phyloP scores from a whole-genome alignment of 495 filamentous ascomycete genomes.

The Darksidea phi region DNA sequence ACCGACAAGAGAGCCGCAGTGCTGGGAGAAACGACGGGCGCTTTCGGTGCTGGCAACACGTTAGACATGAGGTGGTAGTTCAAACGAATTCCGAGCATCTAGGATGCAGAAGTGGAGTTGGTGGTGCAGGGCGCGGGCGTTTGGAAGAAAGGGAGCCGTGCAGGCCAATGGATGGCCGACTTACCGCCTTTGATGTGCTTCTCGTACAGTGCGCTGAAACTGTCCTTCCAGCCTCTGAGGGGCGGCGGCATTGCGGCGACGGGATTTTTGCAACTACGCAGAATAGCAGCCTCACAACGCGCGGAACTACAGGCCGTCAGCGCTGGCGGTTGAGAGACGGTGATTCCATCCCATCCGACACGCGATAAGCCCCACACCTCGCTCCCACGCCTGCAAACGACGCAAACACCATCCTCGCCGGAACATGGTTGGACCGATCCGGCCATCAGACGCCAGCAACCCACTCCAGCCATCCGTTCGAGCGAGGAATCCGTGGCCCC shows the following conservation, averaged over 20 bases:
- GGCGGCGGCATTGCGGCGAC: constrained; percentile 46
- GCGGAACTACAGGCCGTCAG: background rate
- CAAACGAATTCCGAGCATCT: constrained; percentile 11
- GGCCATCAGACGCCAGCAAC: background rate
- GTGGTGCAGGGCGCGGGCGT: constrained; percentile 29
- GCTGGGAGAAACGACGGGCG: constrained; percentile 51
- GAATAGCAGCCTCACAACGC: constrained; percentile 11
- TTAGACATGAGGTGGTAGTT: constrained; percentile 18
- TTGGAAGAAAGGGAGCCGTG: constrained; percentile 12
- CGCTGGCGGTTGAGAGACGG: too few species aligned
- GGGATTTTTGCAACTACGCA: background rate
- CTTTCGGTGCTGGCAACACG: constrained; percentile 36
- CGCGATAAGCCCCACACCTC: background rate
- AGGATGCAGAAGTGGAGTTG: constrained; percentile 21
- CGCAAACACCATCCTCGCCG: constrained; percentile 1
- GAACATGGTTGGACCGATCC: constrained; percentile 16
- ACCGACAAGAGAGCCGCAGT: constrained; percentile 55
- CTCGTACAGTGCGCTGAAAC: constrained; percentile 37
- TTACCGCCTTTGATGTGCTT: constrained; percentile 43
- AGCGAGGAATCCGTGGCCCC: constrained; percentile 11
- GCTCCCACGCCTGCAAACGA: background rate
- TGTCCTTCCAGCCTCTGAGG: constrained; percentile 39
- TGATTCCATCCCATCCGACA: background rate
- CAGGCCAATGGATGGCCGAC: constrained; percentile 30
- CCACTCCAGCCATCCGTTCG: constrained; percentile 8